phyloP scores from a whole-genome alignment of 192 early-diverging fungal genomes.

The Mortierella hygrophila region DNA sequence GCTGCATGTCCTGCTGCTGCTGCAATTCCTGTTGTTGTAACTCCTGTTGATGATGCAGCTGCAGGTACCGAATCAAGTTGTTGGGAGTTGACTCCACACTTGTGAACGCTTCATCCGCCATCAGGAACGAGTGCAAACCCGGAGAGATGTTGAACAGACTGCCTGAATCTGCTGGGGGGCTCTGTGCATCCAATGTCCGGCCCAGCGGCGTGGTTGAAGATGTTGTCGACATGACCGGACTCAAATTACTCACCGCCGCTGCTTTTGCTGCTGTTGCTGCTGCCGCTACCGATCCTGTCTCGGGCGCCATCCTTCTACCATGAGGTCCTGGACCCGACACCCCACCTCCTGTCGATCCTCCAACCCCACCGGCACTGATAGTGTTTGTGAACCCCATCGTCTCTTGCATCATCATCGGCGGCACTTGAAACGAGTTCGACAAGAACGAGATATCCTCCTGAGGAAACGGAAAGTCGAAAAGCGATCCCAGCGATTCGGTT shows the following conservation, averaged over 20 bases:
- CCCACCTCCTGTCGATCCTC: not conserved
- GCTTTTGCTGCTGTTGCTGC: not conserved
- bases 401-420: slow-evolving; percentile 46
- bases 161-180: slow-evolving; percentile 22
- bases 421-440: slow-evolving; percentile 46
- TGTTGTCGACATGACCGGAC: slow-evolving; percentile 9
- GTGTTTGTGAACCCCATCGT: slow-evolving; percentile 11
- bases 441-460: slow-evolving; percentile 44
- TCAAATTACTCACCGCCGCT: not conserved
- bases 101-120: slow-evolving; percentile 32
- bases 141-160: slow-evolving; percentile 44
- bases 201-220: slow-evolving; percentile 7
- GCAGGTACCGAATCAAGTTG: slow-evolving; percentile 50
- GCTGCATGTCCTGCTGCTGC: slow-evolving; percentile 46
- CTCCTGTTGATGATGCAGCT: slow-evolving; percentile 48
- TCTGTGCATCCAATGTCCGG: slow-evolving; percentile 15
- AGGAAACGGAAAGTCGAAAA: slow-evolving; percentile 51
- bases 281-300: not conserved
- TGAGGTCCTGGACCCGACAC: not conserved
- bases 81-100: slow-evolving; percentile 36
- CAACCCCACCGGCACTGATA: not conserved
- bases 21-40: slow-evolving; percentile 39
- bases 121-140: slow-evolving; percentile 29
- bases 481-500: slow-evolving; percentile 38
- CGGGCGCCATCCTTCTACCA: not conserved